Base-by-base conservation (phyloP, 1,284 basidiomycete species). In the Fomes fomentarius region DNA sequence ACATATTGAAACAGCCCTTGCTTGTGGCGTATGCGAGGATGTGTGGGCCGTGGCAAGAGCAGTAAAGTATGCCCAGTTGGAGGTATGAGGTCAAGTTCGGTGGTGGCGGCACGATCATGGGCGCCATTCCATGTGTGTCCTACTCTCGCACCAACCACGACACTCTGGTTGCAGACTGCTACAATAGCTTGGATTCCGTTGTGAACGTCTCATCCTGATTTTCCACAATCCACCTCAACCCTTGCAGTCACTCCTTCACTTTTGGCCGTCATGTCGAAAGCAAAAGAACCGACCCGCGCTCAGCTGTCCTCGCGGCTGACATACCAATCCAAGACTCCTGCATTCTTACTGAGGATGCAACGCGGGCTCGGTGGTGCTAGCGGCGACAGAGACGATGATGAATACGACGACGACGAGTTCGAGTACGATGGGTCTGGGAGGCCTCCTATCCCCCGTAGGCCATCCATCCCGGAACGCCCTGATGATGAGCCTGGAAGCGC, bases 381-480 rank as follows among this genome's bases (percentile, higher is more conserved):
- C 33, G 22, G 57, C 11, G 40, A n/a, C n/a, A n/a, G 58, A 8
- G 57, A 57, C 31, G 58, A 64, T 2, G 60, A 67, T 39, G 48
- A 57, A 17, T 65, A 70, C 19, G 65, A 68, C 28, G 65, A 66
- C 41, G 62, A 62, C 30, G 69, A 69, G 47, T 68, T 62, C 56
- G 79, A 79, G 54, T 73, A 85, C 57, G 82, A 83, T 50, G 81
- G 80, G 25, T 84, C 81, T 11, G 87, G 88, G 3, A 76, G 89
- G 42, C 85, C 83, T 31, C 87, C 87, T 11, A 91, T 91, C 44
- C 89, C 87, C n/a, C 76, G 78, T 59, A 82, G 87, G 25, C 88
- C 87, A 38, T 71, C 83, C n/a, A 87, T 89, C 22, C 87, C 88
- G 19, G 77, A 84, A 62, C 79, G 89, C 30, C 87, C 86, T 0